Conservation (phyloP, 805 yeast species). For the Clavispora santaluciae region DNA sequence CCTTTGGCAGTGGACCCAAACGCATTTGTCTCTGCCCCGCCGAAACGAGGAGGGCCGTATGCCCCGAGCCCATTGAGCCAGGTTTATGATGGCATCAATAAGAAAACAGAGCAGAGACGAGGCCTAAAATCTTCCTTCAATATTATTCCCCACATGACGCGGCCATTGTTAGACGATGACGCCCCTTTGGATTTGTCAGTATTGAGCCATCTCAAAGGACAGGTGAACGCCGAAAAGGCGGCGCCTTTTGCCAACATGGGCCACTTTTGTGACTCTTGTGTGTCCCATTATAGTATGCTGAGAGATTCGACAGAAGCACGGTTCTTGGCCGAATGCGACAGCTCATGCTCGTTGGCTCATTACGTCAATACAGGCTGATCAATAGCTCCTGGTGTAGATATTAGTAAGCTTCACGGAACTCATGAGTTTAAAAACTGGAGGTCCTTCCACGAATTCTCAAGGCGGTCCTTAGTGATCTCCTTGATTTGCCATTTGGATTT, state of each 20-base stretch:
- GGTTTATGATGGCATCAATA: not conserved
- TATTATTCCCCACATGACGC: constrained; percentile 13
- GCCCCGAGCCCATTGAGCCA: not conserved
- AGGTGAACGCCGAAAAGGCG: constrained; percentile 8
- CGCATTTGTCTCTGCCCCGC: not conserved
- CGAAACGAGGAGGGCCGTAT: not conserved
- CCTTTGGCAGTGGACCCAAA: not conserved
- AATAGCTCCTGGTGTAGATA: no score
- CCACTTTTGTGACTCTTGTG: constrained; percentile 10
- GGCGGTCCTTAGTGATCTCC: constrained; percentile 7
- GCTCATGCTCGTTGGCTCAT: no score
- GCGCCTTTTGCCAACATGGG: constrained; percentile 8
- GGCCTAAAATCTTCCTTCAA: not conserved
- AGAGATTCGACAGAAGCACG: no score
- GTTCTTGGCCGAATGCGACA: no score
- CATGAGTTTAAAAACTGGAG: constrained; percentile 1
- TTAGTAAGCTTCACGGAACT: not conserved
- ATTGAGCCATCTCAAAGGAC: constrained; percentile 6
- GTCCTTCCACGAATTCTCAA: not conserved
- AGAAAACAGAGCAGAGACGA: not conserved
- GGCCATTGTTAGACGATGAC: constrained; percentile 12
- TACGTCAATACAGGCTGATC: no score
- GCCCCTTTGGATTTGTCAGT: constrained; percentile 11
- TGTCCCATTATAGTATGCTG: no score
- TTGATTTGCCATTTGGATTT: constrained; percentile 11